These are phyloP conservation scores for Populus hybrid DNA, from an alignment of 441 rosid species.

Conservation along the genomic window DNA sequence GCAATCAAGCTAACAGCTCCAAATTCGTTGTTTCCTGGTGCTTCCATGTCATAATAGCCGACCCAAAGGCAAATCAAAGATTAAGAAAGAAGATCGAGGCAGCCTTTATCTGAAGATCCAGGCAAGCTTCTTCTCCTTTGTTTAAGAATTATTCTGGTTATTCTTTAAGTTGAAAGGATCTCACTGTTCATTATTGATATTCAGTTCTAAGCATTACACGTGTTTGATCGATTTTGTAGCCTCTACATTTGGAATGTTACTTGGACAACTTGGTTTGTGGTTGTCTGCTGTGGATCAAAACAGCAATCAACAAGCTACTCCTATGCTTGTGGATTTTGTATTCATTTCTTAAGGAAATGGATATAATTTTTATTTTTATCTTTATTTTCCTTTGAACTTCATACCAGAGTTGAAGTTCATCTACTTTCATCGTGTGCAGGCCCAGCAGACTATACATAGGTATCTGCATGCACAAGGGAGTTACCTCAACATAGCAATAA, in stretches of 20 bases:
- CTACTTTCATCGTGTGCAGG: slow-evolving; percentile 5
- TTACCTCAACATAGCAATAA: slow-evolving; percentile 5
- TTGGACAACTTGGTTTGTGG: neutral
- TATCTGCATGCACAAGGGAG: slow-evolving; percentile 14
- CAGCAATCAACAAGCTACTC: neutral
- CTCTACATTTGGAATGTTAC: neutral
- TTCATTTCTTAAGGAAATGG: neutral
- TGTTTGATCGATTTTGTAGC: neutral
- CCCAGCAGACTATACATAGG: slow-evolving; percentile 9
- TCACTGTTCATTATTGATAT: neutral
- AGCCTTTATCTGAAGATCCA: slow-evolving; percentile 7
- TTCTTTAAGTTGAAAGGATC: neutral
- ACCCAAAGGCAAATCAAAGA: neutral
- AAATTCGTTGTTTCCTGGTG: slow-evolving; percentile 1
- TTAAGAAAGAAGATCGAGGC: neutral
- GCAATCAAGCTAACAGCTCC: slow-evolving; percentile 9
- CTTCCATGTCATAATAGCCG: neutral
- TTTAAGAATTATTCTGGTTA: neutral
- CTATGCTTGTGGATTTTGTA: neutral
- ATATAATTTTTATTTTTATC: neutral
- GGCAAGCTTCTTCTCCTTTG: slow-evolving; percentile 11
- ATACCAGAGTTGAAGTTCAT: neutral
- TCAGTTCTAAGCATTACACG: neutral
- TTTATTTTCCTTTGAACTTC: neutral
- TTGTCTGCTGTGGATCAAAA: neutral